Evolutionary conservation across 768 basidiomycete species (phyloP).

Genomic region (Suillus paluster): DNA sequence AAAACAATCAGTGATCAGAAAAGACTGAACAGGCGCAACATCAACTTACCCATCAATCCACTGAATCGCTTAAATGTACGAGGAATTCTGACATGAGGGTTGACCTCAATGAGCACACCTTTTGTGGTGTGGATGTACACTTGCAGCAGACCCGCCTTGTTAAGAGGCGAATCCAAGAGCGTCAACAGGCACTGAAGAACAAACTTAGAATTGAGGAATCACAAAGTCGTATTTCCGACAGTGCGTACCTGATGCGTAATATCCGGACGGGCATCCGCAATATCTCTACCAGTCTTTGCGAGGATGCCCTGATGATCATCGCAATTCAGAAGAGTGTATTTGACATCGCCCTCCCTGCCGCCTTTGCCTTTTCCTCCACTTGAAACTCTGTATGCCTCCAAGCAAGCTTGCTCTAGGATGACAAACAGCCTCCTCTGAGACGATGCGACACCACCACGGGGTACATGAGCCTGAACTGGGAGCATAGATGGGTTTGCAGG

Average conservation of each 20-base stretch:
- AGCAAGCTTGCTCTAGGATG: constrained; percentile 90
- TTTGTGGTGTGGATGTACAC: constrained; percentile 98
- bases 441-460: constrained; percentile 55
- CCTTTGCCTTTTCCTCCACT: constrained; percentile 56
- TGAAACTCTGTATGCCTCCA: constrained; percentile 91
- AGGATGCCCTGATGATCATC: constrained; percentile 99
- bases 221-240: not conserved
- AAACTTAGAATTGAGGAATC: constrained; percentile 10
- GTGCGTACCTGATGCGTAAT: constrained; percentile 92
- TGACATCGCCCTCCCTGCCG: constrained; percentile 74
- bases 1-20: constrained; percentile 12
- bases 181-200: constrained; percentile 88
- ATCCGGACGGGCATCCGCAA: constrained; percentile 98
- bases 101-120: constrained; percentile 96
- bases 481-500: constrained; percentile 78
- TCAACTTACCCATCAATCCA: constrained; percentile 88
- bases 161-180: constrained; percentile 94
- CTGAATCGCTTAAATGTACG: constrained; percentile 99
- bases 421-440: constrained; percentile 80
- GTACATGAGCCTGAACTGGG: constrained; percentile 80
- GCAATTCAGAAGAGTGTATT: constrained; percentile 96
- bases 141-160: constrained; percentile 95
- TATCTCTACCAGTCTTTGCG: constrained; percentile 96
- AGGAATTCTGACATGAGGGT: constrained; percentile 96
- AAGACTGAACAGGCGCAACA: not conserved